Conservation (phyloP, 805 yeast species). For the Saccharomyces jurei region DNA sequence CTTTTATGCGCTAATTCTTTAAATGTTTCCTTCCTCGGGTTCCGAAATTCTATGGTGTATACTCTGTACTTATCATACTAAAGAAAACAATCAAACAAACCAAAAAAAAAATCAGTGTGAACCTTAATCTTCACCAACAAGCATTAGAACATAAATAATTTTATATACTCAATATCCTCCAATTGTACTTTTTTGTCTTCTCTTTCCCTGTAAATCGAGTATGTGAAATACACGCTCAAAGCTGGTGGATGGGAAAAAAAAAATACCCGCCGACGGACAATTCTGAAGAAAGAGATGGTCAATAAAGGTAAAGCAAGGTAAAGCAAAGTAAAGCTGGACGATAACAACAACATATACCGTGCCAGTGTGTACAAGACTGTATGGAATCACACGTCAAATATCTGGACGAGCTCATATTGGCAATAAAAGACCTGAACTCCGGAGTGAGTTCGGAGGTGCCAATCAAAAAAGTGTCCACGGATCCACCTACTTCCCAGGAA, state of each 20-base stretch:
- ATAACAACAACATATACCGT: not conserved
- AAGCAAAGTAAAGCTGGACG: not conserved
- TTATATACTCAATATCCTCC: not conserved
- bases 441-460: not conserved
- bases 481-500: not conserved
- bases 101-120: not conserved
- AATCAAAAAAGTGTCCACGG: not conserved
- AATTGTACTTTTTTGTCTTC: not conserved
- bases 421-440: conserved; percentile 15
- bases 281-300: not conserved
- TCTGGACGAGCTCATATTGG: conserved; percentile 24
- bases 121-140: not conserved
- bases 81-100: not conserved
- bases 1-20: not conserved
- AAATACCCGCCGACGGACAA: not conserved
- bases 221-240: not conserved
- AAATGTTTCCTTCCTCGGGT: too few relatives aligned
- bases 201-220: not conserved
- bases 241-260: not conserved
- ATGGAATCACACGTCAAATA: conserved; percentile 26
- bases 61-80: not conserved
- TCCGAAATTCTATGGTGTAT: not conserved
- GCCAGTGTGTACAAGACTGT: not conserved
- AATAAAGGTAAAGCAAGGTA: not conserved
- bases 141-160: not conserved